These are phyloP conservation scores for Penicillium paradoxum DNA, from an alignment of 495 filamentous ascomycete species.

Conservation along the genomic window DNA sequence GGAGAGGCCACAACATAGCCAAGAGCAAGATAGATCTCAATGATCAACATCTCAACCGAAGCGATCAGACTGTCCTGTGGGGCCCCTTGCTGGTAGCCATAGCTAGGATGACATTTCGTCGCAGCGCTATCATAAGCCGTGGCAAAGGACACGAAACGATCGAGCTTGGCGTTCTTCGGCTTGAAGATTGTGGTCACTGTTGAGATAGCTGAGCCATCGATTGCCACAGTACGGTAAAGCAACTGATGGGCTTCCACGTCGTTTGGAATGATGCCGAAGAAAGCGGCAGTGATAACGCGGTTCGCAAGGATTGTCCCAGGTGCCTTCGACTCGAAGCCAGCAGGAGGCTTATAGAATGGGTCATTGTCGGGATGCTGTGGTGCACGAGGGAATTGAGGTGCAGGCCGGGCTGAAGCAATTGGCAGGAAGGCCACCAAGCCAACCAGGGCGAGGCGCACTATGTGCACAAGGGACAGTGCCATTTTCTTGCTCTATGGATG, in stretches of 20 bases:
- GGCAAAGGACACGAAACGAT: conserved; percentile 32
- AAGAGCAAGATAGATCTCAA: conserved; percentile 24
- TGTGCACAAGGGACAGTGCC: conserved; percentile 3
- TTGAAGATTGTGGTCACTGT: conserved; percentile 36
- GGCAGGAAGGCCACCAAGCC: conserved; percentile 16
- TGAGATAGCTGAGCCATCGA: conserved; percentile 32
- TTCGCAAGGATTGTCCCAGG: conserved; percentile 29
- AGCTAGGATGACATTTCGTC: conserved; percentile 30
- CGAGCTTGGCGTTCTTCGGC: conserved; percentile 20
- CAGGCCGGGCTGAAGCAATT: conserved; percentile 14
- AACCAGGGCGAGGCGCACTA: conserved; percentile 14
- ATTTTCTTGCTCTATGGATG: not conserved
- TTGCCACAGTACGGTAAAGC: conserved; percentile 27
- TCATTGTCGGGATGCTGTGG: conserved; percentile 19
- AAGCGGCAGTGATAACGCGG: conserved; percentile 20
- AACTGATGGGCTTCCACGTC: conserved; percentile 27
- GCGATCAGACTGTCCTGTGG: conserved; percentile 26
- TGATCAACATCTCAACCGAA: conserved; percentile 25
- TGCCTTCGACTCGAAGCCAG: conserved; percentile 19
- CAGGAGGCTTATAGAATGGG: conserved; percentile 32
- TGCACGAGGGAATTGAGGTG: conserved; percentile 4
- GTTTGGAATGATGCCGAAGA: conserved; percentile 29
- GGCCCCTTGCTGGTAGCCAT: conserved; percentile 25
- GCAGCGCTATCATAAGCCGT: conserved; percentile 33
- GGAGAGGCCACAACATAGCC: conserved; percentile 31